Evolutionary conservation across 2,329 filamentous ascomycete species (phyloP).

Genomic region (Fusarium cicatricum): DNA sequence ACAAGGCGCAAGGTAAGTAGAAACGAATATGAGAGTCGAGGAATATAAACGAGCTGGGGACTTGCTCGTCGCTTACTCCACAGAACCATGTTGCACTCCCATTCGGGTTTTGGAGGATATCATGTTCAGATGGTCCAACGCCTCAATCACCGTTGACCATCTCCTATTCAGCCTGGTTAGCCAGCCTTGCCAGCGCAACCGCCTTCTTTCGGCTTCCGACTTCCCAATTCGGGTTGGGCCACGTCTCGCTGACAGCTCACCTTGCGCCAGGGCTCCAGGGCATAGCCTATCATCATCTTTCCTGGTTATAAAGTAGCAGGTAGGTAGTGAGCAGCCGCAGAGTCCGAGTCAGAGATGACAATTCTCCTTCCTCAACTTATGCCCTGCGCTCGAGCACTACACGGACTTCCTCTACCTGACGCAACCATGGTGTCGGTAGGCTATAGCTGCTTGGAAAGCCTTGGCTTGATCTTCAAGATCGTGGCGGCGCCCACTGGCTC

Average conservation of each 20-base stretch:
- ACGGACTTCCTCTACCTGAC: slow-evolving; percentile 14
- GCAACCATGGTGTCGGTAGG: not conserved
- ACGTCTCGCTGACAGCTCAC: slow-evolving; percentile 8
- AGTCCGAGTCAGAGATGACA: no score
- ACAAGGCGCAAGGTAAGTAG: no score
- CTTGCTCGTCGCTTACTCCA: not conserved
- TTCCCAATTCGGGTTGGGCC: not conserved
- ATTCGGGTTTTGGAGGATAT: not conserved
- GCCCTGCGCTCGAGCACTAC: slow-evolving; percentile 1
- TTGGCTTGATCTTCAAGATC: not conserved
- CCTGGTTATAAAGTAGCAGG: no score
- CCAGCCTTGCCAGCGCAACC: not conserved
- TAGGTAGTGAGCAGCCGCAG: no score
- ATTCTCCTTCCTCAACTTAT: no score
- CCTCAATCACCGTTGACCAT: not conserved
- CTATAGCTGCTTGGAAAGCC: no score
- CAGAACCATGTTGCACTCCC: not conserved
- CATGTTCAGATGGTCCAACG: not conserved
- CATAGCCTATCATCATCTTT: no score
- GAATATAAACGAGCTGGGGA: not conserved
- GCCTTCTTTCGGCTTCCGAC: not conserved
- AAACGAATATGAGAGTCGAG: not conserved
- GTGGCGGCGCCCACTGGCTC: slow-evolving; percentile 12
- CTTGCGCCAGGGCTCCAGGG: no score
- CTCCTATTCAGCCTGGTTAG: slow-evolving; percentile 6